phyloP scores from a whole-genome alignment of 352 stramenopile genomes.

The Pythium apleroticum region DNA sequence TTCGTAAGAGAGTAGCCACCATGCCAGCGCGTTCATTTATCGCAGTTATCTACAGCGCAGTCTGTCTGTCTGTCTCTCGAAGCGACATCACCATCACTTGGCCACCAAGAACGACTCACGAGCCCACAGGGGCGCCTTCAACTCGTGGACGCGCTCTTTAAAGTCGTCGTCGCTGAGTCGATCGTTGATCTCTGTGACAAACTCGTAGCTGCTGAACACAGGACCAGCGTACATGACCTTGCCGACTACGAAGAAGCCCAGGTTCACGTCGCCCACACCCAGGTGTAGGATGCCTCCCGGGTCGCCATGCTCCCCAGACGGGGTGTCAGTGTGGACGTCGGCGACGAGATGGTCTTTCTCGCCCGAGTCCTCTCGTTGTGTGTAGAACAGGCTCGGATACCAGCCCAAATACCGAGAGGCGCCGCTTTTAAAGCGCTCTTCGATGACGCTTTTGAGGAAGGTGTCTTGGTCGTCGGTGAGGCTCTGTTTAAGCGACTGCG shows the following conservation, averaged over 20 bases:
- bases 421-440: constrained; percentile 23
- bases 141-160: constrained; percentile 9
- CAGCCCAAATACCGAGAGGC: constrained; percentile 28
- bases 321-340: constrained; percentile 36
- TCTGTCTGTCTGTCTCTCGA: no score
- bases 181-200: constrained; percentile 33
- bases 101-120: constrained; percentile 22
- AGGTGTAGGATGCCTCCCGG: constrained; percentile 34
- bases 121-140: constrained; percentile 24
- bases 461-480: constrained; percentile 23
- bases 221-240: constrained; percentile 36
- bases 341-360: constrained; percentile 33
- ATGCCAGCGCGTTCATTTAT: no score
- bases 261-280: constrained; percentile 30
- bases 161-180: constrained; percentile 33
- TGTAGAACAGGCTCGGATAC: constrained; percentile 41
- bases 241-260: constrained; percentile 34
- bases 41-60: no score
- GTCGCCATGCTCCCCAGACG: constrained; percentile 33
- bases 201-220: constrained; percentile 42
- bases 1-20: background rate
- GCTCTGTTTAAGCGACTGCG: constrained; percentile 10
- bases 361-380: constrained; percentile 29
- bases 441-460: constrained; percentile 31
- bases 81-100: background rate